phyloP scores from a whole-genome alignment of 768 basidiomycete genomes.

The Boletus coccyginus region DNA sequence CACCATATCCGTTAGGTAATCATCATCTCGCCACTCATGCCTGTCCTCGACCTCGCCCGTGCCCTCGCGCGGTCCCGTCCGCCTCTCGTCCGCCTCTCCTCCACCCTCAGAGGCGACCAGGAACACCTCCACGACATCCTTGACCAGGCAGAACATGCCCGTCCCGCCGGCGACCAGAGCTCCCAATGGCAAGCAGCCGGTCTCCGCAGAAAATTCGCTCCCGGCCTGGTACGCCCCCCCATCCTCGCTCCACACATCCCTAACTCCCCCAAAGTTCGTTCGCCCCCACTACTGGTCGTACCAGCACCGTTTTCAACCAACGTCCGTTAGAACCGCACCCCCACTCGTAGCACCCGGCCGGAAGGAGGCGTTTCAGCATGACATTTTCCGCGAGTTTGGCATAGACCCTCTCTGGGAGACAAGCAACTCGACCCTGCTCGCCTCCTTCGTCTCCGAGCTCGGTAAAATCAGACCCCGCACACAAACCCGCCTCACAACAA shows the following conservation, averaged over 20 bases:
- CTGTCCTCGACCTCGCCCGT: slow-evolving; percentile 12
- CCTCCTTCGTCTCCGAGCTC: slow-evolving; percentile 65
- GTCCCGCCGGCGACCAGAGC: neutral
- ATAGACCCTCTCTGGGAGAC: slow-evolving; percentile 75
- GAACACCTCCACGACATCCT: slow-evolving; percentile 24
- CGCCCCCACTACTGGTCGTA: slow-evolving; percentile 44
- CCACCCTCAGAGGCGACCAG: slow-evolving; percentile 25
- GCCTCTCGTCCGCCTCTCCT: slow-evolving; percentile 5
- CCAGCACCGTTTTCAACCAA: slow-evolving; percentile 33
- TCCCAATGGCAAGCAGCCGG: slow-evolving; percentile 22
- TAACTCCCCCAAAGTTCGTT: slow-evolving; percentile 38
- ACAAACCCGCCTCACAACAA: slow-evolving; percentile 69
- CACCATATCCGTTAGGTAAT: slow-evolving; percentile 8
- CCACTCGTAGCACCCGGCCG: slow-evolving; percentile 55
- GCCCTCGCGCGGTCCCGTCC: slow-evolving; percentile 7
- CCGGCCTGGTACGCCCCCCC: slow-evolving; percentile 17
- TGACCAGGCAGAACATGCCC: slow-evolving; percentile 21
- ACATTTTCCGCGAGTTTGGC: slow-evolving; percentile 68
- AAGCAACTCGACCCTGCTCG: slow-evolving; percentile 56
- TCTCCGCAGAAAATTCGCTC: slow-evolving; percentile 27
- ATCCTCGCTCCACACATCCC: neutral
- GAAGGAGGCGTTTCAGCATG: slow-evolving; percentile 50
- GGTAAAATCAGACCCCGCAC: slow-evolving; percentile 75
- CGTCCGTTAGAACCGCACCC: slow-evolving; percentile 23
- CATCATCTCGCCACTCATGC: slow-evolving; percentile 3